Evolutionary conservation across 179 eudicot genomes (phyloP).

Genomic region (Carnegiea gigantea): DNA sequence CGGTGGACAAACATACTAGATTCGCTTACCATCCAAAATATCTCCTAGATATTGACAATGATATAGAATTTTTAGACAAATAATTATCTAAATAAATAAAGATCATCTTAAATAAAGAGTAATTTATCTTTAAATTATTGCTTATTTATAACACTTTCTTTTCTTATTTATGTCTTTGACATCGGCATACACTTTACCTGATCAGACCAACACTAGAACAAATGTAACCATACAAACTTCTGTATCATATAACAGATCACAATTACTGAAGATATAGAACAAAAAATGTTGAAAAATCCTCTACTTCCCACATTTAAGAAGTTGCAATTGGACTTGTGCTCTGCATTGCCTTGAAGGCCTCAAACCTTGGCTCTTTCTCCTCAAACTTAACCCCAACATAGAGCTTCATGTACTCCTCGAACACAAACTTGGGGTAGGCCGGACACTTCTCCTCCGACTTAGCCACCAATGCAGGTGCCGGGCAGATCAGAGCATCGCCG

Average conservation of each 20-base stretch:
- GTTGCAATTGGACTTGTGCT: constrained; percentile 29
- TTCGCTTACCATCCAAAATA: no score
- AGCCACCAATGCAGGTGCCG: constrained; percentile 48
- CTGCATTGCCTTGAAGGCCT: constrained; percentile 61
- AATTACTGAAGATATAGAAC: neutral
- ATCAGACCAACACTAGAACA: neutral
- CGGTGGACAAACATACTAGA: no score
- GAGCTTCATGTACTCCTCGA: constrained; percentile 82
- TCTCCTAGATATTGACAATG: no score
- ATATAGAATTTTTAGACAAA: no score
- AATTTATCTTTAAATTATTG: no score
- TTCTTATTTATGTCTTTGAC: neutral
- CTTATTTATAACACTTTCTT: neutral
- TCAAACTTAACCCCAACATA: constrained; percentile 66
- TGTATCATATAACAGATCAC: constrained; percentile 12
- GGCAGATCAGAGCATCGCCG: constrained; percentile 67
- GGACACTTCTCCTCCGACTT: constrained; percentile 25
- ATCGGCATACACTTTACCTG: neutral
- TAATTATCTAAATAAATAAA: no score
- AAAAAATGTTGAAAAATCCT: neutral
- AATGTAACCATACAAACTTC: neutral
- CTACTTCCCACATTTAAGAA: constrained; percentile 10
- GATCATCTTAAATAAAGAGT: no score
- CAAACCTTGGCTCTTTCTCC: constrained; percentile 81
- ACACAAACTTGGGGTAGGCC: constrained; percentile 63